Conservation (phyloP, 2,329 filamentous ascomycete species). For the Penicillium griseofulvum region DNA sequence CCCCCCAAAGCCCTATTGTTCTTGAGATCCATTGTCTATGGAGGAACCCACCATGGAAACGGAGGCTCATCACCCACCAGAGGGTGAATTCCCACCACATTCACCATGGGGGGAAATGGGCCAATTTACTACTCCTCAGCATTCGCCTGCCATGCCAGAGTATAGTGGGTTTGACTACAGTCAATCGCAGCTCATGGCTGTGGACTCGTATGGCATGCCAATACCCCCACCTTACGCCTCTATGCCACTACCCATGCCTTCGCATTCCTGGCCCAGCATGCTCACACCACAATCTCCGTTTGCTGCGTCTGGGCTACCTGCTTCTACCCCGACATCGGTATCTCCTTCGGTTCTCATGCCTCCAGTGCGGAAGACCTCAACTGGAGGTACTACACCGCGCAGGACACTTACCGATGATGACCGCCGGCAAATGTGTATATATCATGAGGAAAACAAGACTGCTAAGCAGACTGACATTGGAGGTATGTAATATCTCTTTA, state of each 20-base stretch:
- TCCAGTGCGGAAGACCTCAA: conserved; percentile 38
- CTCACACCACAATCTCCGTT: conserved; percentile 69
- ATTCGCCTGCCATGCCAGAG: conserved; percentile 68
- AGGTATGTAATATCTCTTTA: conserved; percentile 51
- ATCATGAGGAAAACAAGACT: conserved; percentile 83
- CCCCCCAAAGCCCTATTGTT: background rate
- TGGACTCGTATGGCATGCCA: conserved; percentile 57
- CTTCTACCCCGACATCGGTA: conserved; percentile 52
- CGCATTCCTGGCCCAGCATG: conserved; percentile 74
- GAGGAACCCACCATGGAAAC: conserved; percentile 49
- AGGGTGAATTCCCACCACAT: conserved; percentile 44
- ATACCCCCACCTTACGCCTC: conserved; percentile 56
- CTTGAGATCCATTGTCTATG: conserved; percentile 31
- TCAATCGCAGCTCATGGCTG: conserved; percentile 59
- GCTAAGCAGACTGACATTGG: conserved; percentile 97
- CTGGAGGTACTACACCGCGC: conserved; percentile 62
- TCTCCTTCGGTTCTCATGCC: conserved; percentile 50
- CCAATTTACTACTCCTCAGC: conserved; percentile 56
- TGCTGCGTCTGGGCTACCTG: conserved; percentile 59
- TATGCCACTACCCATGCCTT: conserved; percentile 70
- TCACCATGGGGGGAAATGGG: conserved; percentile 48
- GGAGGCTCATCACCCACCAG: conserved; percentile 44
- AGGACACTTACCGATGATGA: conserved; percentile 91
- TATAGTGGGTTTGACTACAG: conserved; percentile 65
- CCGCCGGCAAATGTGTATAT: conserved; percentile 88